These are phyloP conservation scores for Halophytophthora batemanensis DNA, from an alignment of 352 stramenopile species.

Conservation along the genomic window DNA sequence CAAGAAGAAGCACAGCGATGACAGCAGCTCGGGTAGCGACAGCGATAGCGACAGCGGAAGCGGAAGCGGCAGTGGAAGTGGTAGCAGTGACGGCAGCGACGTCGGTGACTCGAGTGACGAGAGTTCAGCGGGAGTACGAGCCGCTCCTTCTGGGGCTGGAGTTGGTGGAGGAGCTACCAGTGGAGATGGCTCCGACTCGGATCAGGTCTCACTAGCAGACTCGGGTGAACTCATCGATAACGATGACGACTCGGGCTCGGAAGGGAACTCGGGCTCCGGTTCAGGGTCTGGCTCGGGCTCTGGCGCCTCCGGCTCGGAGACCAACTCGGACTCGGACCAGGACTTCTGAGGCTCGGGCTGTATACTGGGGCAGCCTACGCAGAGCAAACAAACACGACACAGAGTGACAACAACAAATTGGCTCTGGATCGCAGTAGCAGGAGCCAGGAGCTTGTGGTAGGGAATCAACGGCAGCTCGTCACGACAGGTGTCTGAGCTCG, in stretches of 20 bases:
- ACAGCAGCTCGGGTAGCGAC: conserved; percentile 37
- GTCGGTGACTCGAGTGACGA: conserved; percentile 55
- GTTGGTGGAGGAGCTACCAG: conserved; percentile 10
- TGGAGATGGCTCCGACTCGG: conserved; percentile 55
- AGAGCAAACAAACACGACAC: too few species aligned
- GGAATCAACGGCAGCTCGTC: too few species aligned
- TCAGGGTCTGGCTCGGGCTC: conserved; percentile 66
- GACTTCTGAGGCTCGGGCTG: conserved; percentile 52
- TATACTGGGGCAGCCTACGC: too few species aligned
- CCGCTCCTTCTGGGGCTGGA: conserved; percentile 4
- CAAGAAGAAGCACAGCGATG: conserved; percentile 38
- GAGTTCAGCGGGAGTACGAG: conserved; percentile 23
- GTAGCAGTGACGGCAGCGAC: conserved; percentile 37
- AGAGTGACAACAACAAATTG: too few species aligned
- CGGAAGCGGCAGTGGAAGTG: conserved; percentile 32
- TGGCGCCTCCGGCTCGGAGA: conserved; percentile 57
- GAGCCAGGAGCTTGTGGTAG: too few species aligned
- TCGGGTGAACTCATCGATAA: conserved; percentile 83
- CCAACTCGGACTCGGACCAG: conserved; percentile 80
- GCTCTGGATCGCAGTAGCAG: too few species aligned
- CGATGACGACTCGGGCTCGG: conserved; percentile 70
- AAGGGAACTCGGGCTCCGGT: conserved; percentile 31
- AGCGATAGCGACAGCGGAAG: conserved; percentile 49
- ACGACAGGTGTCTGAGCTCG: background rate
- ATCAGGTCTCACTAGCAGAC: conserved; percentile 81